phyloP scores from a whole-genome alignment of 352 stramenopile species.

The Pythium rhizo-oryzae region DNA sequence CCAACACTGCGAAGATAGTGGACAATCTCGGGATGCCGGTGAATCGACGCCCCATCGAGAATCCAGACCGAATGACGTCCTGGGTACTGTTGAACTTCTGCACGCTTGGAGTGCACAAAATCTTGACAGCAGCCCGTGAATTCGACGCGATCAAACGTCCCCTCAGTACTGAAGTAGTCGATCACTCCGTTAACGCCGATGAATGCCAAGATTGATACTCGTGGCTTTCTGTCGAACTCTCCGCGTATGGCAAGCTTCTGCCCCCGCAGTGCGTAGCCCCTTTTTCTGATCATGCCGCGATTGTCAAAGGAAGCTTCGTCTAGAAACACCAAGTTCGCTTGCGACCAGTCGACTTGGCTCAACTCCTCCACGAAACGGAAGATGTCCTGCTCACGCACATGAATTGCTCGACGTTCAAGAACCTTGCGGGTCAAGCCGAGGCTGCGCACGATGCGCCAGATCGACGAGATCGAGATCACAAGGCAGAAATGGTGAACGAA shows the following conservation, averaged over 20 bases:
- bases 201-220: slow-evolving; percentile 22
- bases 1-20: slow-evolving; percentile 35
- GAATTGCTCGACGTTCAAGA: slow-evolving; percentile 30
- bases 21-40: slow-evolving; percentile 35
- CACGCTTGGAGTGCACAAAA: slow-evolving; percentile 22
- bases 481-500: slow-evolving; percentile 11
- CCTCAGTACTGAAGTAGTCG: slow-evolving; percentile 31
- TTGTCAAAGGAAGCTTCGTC: slow-evolving; percentile 38
- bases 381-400: slow-evolving; percentile 32
- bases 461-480: slow-evolving; percentile 1
- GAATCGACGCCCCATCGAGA: slow-evolving; percentile 33
- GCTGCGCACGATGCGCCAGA: slow-evolving; percentile 24
- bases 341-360: slow-evolving; percentile 23
- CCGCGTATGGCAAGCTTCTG: slow-evolving; percentile 28
- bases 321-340: slow-evolving; percentile 30
- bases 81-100: slow-evolving; percentile 27
- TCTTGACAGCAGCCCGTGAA: too few relatives aligned
- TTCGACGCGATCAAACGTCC: slow-evolving; percentile 40
- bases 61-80: slow-evolving; percentile 36
- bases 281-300: slow-evolving; percentile 32
- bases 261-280: slow-evolving; percentile 26
- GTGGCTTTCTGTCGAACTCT: slow-evolving; percentile 31
- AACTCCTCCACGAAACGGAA: slow-evolving; percentile 35
- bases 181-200: slow-evolving; percentile 22
- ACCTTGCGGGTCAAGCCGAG: slow-evolving; percentile 31